Evolutionary conservation across 1,139 yeast species (phyloP).

Genomic region (Tardiomyces digboiensis): DNA sequence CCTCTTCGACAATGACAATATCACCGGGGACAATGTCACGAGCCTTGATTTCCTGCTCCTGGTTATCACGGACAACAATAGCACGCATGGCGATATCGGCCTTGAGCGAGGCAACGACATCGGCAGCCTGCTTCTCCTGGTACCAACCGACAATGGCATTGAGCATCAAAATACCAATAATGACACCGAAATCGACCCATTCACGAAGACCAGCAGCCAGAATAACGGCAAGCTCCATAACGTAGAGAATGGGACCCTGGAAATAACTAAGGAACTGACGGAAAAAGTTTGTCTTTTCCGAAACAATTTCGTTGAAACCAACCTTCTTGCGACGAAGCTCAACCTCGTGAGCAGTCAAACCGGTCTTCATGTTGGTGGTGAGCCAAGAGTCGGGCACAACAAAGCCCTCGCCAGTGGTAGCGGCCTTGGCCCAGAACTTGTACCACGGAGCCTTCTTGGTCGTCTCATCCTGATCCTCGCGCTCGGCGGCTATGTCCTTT

Average conservation of each 20-base stretch:
- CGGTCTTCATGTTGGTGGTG: slow-evolving; percentile 42
- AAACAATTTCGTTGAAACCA: slow-evolving; percentile 54
- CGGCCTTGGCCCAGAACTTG: slow-evolving; percentile 17
- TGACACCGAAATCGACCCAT: slow-evolving; percentile 70
- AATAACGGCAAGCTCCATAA: slow-evolving; percentile 59
- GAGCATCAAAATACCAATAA: slow-evolving; percentile 56
- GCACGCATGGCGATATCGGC: slow-evolving; percentile 69
- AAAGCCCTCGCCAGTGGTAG: slow-evolving; percentile 12
- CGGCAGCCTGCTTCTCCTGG: slow-evolving; percentile 68
- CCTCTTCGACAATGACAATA: slow-evolving; percentile 53
- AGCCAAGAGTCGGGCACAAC: slow-evolving; percentile 26
- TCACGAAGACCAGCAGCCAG: slow-evolving; percentile 63
- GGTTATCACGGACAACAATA: slow-evolving; percentile 54
- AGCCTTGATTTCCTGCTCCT: slow-evolving; percentile 49
- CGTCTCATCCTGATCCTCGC: slow-evolving; percentile 17
- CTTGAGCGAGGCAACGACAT: slow-evolving; percentile 70
- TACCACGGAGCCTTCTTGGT: slow-evolving; percentile 13
- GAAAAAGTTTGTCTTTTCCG: slow-evolving; percentile 49
- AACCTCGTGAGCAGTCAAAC: slow-evolving; percentile 45
- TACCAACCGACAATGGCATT: slow-evolving; percentile 62
- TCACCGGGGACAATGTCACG: slow-evolving; percentile 76
- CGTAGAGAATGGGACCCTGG: slow-evolving; percentile 60
- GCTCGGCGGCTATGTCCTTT: slow-evolving; percentile 18
- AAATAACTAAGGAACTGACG: slow-evolving; percentile 53
- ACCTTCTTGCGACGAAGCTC: slow-evolving; percentile 51